Conservation (phyloP, 139 green algal genomes). For the Chlamydomonas sp. region DNA sequence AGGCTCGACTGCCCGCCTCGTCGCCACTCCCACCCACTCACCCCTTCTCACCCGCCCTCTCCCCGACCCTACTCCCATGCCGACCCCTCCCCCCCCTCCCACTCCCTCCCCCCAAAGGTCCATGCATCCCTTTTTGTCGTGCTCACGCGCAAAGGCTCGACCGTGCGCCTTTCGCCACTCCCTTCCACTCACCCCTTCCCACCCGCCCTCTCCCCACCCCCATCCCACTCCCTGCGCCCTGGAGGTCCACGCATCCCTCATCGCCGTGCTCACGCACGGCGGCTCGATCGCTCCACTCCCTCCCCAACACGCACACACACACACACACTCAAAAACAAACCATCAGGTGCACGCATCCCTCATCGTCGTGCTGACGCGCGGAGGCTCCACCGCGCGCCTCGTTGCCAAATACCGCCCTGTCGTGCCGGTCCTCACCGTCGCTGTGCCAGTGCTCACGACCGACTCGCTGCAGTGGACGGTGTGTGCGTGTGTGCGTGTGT, state of each 20-base stretch:
- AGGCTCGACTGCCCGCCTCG: slow-evolving; percentile 81
- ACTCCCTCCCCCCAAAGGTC: no score
- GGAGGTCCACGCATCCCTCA: slow-evolving; percentile 81
- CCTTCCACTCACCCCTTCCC: not conserved
- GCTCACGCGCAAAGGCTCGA: not conserved
- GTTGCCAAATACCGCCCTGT: slow-evolving; percentile 89
- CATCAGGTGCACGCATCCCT: slow-evolving; percentile 80
- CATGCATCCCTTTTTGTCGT: not conserved
- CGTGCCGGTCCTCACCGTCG: slow-evolving; percentile 85
- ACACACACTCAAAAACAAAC: no score
- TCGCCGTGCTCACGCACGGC: slow-evolving; percentile 81
- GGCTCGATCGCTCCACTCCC: slow-evolving; percentile 84
- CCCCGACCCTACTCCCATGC: no score
- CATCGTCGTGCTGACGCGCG: slow-evolving; percentile 84
- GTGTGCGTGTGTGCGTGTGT: not conserved
- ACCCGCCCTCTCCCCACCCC: not conserved
- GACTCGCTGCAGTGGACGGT: not conserved
- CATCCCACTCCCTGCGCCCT: not conserved
- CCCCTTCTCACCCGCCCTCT: no score
- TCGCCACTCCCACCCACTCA: no score
- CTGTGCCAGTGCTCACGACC: slow-evolving; percentile 82
- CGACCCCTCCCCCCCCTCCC: no score
- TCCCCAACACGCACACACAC: no score
- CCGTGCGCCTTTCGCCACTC: not conserved
- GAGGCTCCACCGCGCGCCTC: slow-evolving; percentile 80